phyloP scores from a whole-genome alignment of 345 rosid species.

The Arabis hirsuta region DNA sequence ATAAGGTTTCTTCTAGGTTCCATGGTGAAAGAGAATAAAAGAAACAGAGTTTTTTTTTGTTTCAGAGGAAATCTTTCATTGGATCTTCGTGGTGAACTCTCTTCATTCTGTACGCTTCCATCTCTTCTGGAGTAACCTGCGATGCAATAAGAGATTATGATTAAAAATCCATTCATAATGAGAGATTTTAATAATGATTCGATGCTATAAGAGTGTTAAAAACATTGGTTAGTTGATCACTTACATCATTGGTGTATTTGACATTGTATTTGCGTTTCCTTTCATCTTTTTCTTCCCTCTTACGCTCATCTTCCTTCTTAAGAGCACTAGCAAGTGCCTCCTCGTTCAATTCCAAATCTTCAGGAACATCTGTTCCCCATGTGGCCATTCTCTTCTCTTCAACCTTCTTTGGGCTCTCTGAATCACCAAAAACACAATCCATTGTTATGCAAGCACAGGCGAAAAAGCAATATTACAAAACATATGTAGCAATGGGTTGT shows the following conservation, averaged over 20 bases:
- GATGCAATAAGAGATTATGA: not conserved
- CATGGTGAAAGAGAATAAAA: not conserved
- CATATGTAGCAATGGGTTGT: not conserved
- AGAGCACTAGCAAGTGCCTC: constrained; percentile 65
- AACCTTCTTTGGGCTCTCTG: constrained; percentile 44
- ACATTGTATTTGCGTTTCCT: constrained; percentile 69
- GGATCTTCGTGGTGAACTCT: constrained; percentile 74
- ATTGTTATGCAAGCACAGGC: constrained; percentile 26
- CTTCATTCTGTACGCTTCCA: constrained; percentile 88
- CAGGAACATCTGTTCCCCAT: constrained; percentile 79
- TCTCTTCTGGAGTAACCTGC: constrained; percentile 74
- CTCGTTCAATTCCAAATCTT: constrained; percentile 68
- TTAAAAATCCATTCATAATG: not conserved
- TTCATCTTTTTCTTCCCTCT: constrained; percentile 63
- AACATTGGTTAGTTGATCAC: not conserved
- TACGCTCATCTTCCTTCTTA: constrained; percentile 69
- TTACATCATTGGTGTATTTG: constrained; percentile 62
- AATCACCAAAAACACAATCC: constrained; percentile 11
- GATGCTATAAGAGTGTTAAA: not conserved
- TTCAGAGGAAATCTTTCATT: constrained; percentile 46
- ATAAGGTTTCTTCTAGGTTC: not conserved
- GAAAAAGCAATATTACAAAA: not conserved
- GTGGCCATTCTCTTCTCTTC: constrained; percentile 73
- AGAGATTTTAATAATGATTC: not conserved
- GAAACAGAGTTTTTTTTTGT: not conserved